Evolutionary conservation across 2,329 filamentous ascomycete genomes (phyloP), one percentile per base, ranked within the genome.

Genomic region (Nakataea oryzae): DNA sequence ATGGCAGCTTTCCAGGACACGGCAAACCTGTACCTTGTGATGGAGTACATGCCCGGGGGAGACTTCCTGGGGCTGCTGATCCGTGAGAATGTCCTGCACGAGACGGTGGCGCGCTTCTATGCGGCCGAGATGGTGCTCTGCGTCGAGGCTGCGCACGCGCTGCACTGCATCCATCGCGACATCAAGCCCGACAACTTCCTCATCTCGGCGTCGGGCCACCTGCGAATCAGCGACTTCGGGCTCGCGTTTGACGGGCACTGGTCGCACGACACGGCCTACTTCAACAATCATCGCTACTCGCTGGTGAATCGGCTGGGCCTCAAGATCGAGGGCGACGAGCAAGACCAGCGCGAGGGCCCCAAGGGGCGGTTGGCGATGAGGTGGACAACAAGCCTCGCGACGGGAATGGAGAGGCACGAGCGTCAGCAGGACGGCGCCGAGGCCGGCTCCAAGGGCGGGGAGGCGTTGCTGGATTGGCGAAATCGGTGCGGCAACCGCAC

Each of bases 141-240:
- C 69, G 88, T 99, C 28, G 93, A 97, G 74, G 93, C 96, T 73
- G 89, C 91, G 0, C 93, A 97, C 77, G 84, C 85, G 14, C 84
- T 97, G 68, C 84, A 84, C 59, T 97, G 92, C 81, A 96, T 99
- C 58, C 95, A 99, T 72, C 88, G 93, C 24, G 95, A 97, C 74
- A 85, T 97, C 71, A 99, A 99, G 73, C 95, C 93, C 0, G 93
- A 97, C 78, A 99, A 99, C 69, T 97, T 99, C 69, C 81, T 97
- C 32, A 92, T 97, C 68, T 90, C 89, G 11, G 84, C 90, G 0
- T 89, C 89, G 24, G 93, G 95, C 0, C 95, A 99, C 72, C 75
- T 97, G 63, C 97, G 96, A 71, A 96, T 97, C 54, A 96, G 93
- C 0, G 95, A 99, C 69, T 99, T 99, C 73, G 93, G 95, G 0